These are phyloP conservation scores for Linnemannia elongata DNA, from an alignment of 192 early-diverging fungal genomes.

Conservation along the genomic window DNA sequence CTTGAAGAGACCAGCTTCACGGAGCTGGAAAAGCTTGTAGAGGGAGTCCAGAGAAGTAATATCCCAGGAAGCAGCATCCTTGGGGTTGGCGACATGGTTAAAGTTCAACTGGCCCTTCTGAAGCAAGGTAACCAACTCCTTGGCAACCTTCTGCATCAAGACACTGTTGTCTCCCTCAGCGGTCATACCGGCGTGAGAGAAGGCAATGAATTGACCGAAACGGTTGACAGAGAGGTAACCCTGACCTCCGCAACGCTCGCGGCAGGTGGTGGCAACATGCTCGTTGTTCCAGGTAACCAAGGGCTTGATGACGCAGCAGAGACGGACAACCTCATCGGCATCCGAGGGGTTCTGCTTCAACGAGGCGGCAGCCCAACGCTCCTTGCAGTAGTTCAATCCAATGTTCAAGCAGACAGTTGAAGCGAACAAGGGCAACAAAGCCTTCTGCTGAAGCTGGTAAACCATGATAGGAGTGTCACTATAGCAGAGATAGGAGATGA, in stretches of 20 bases:
- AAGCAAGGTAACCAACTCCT: conserved; percentile 75
- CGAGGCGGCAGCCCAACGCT: conserved; percentile 65
- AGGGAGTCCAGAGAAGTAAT: conserved; percentile 57
- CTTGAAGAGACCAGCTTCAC: conserved; percentile 61
- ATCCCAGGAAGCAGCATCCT: conserved; percentile 62
- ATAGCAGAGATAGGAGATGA: neutral
- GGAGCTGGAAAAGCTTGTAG: conserved; percentile 63
- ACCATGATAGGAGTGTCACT: conserved; percentile 78
- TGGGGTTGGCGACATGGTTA: conserved; percentile 53
- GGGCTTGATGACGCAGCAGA: conserved; percentile 86
- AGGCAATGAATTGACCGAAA: conserved; percentile 75
- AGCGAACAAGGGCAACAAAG: conserved; percentile 76
- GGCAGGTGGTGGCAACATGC: conserved; percentile 72
- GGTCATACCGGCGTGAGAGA: conserved; percentile 83
- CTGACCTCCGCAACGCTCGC: conserved; percentile 83
- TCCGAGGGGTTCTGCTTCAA: conserved; percentile 59
- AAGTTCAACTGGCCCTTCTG: conserved; percentile 57
- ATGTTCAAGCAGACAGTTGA: conserved; percentile 78
- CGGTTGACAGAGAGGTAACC: conserved; percentile 79
- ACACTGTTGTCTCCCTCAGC: conserved; percentile 87
- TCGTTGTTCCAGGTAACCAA: conserved; percentile 82
- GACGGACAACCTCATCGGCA: conserved; percentile 73
- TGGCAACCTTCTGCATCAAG: conserved; percentile 83
- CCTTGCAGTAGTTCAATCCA: conserved; percentile 84
- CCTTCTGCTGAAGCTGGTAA: conserved; percentile 85